Evolutionary conservation across 2,329 filamentous ascomycete genomes (phyloP).

Genomic region (Xylariales sp.): DNA sequence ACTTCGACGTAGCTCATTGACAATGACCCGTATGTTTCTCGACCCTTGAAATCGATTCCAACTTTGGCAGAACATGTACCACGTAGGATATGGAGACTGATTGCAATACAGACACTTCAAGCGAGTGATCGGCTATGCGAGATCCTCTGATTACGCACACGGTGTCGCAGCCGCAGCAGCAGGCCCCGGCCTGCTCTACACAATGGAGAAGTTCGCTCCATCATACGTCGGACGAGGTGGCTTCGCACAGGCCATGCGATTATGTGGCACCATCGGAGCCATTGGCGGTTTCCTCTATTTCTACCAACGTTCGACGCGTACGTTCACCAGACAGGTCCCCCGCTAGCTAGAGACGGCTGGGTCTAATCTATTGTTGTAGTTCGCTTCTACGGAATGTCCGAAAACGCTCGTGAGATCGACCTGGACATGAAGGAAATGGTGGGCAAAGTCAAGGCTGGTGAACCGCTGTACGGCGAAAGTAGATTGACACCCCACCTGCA

Average conservation of each 20-base stretch:
- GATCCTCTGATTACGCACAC: constrained; percentile 74
- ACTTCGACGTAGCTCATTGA: constrained; percentile 76
- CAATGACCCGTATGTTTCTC: constrained; percentile 80
- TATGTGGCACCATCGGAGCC: constrained; percentile 67
- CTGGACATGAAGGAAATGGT: constrained; percentile 99
- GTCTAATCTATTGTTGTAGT: no score
- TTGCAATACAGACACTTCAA: constrained; percentile 68
- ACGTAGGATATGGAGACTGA: background rate
- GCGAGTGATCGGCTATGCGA: constrained; percentile 83
- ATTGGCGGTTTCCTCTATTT: constrained; percentile 78
- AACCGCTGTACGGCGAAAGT: constrained; percentile 82
- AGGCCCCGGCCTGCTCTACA: constrained; percentile 67
- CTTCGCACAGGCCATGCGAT: constrained; percentile 77
- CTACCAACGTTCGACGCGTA: constrained; percentile 81
- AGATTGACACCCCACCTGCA: constrained; percentile 82
- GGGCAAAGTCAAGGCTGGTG: constrained; percentile 84
- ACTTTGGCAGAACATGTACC: no score
- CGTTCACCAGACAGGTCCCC: constrained; percentile 31
- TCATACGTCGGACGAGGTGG: constrained; percentile 79
- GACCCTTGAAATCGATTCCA: constrained; percentile 8
- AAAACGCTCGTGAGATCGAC: constrained; percentile 87
- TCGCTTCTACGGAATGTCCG: constrained; percentile 90
- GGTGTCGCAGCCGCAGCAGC: constrained; percentile 65
- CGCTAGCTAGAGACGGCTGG: background rate
- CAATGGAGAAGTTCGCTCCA: constrained; percentile 80